These are phyloP conservation scores for Peronospora tabacina DNA, from an alignment of 352 stramenopile species.

Conservation along the genomic window DNA sequence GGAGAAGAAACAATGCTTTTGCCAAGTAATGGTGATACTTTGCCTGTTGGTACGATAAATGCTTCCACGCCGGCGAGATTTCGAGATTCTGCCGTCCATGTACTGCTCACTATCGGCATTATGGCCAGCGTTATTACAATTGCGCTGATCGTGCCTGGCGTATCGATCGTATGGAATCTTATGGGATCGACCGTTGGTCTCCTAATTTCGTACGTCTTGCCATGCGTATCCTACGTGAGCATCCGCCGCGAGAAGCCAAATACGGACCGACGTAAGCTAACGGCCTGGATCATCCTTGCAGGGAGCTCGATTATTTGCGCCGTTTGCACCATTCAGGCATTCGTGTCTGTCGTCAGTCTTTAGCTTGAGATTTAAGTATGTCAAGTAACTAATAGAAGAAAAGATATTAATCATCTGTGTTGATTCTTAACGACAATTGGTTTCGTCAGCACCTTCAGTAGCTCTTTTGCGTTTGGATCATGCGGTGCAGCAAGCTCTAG, in stretches of 20 bases:
- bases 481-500: constrained; percentile 64
- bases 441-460: constrained; percentile 38
- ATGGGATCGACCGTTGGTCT: constrained; percentile 83
- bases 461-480: constrained; percentile 70
- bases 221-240: constrained; percentile 78
- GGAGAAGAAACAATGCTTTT: constrained; percentile 35
- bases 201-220: constrained; percentile 84
- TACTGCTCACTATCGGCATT: constrained; percentile 63
- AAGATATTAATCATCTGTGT: constrained; percentile 11
- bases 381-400: constrained; percentile 14
- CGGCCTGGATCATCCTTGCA: constrained; percentile 73
- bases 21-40: not conserved
- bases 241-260: constrained; percentile 71
- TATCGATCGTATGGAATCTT: constrained; percentile 86
- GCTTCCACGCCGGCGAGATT: constrained; percentile 1
- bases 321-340: constrained; percentile 65
- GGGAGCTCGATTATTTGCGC: constrained; percentile 61
- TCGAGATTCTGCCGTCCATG: constrained; percentile 35
- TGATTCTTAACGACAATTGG: constrained; percentile 7
- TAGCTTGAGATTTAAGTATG: constrained; percentile 14
- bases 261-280: constrained; percentile 56
- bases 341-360: constrained; percentile 33
- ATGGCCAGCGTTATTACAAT: constrained; percentile 51
- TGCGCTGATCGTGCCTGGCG: constrained; percentile 63
- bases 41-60: constrained; percentile 1